Conservation (phyloP, 192 early-diverging fungal species). For the Coemansia erecta region DNA sequence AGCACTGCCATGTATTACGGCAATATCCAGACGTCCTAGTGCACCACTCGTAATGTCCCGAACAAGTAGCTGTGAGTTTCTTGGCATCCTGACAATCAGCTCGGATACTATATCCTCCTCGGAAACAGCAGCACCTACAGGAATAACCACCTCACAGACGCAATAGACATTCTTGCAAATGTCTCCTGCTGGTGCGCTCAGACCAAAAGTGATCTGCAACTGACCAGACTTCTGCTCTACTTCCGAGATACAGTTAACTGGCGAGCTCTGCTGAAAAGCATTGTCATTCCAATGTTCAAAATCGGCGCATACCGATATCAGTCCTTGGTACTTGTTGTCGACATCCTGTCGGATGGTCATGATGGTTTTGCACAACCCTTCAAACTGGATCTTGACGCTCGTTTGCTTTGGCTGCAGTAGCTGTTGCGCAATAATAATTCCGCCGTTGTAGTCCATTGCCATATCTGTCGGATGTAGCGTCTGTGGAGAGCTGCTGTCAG, state of each 20-base stretch:
- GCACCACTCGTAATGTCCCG: neutral
- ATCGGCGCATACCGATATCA: neutral
- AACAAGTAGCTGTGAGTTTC: slow-evolving; percentile 11
- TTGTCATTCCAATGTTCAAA: neutral
- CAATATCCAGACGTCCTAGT: slow-evolving; percentile 18
- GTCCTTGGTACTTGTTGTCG: neutral
- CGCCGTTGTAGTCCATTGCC: too few species aligned
- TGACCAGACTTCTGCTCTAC: too few species aligned
- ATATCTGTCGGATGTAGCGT: slow-evolving; percentile 2
- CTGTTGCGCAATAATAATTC: neutral
- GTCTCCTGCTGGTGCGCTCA: too few species aligned
- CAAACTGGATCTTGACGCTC: neutral
- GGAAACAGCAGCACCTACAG: neutral
- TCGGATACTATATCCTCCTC: slow-evolving; percentile 1
- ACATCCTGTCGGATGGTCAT: neutral
- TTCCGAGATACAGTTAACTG: too few species aligned
- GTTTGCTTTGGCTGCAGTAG: neutral
- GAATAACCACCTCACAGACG: neutral
- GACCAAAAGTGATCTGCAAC: too few species aligned
- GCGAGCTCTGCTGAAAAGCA: too few species aligned
- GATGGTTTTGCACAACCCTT: neutral
- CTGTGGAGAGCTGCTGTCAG: neutral
- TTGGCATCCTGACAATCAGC: slow-evolving; percentile 25
- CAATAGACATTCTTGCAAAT: too few species aligned
- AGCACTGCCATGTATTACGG: slow-evolving; percentile 19